Evolutionary conservation across 1,139 yeast genomes (phyloP).

Genomic region (Candida albicans): DNA sequence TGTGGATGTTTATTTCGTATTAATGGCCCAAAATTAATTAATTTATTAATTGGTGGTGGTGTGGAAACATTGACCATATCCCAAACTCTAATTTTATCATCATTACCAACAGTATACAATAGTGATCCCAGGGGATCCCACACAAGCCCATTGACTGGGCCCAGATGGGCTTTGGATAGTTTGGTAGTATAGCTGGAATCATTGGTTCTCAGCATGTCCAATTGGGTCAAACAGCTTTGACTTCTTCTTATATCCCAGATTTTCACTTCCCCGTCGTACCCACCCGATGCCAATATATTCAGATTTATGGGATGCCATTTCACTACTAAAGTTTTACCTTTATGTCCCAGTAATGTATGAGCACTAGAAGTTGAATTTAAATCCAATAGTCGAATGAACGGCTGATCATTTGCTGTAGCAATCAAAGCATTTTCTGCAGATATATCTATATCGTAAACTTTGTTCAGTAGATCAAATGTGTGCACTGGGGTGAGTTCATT

Average conservation of each 20-base stretch:
- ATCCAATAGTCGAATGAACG: conserved; percentile 70
- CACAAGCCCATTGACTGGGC: conserved; percentile 69
- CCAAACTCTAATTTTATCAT: conserved; percentile 78
- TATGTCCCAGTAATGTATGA: conserved; percentile 67
- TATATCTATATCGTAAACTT: conserved; percentile 57
- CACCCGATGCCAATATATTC: conserved; percentile 69
- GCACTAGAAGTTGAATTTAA: conserved; percentile 68
- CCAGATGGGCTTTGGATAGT: conserved; percentile 63
- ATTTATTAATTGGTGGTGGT: conserved; percentile 55
- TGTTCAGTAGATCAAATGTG: conserved; percentile 52
- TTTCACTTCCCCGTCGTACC: conserved; percentile 67
- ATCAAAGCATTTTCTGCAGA: conserved; percentile 51
- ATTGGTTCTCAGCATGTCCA: conserved; percentile 51
- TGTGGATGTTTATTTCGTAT: conserved; percentile 64
- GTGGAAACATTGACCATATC: conserved; percentile 47
- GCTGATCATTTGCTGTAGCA: conserved; percentile 71
- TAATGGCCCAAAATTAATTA: conserved; percentile 76
- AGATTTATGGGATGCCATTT: conserved; percentile 76
- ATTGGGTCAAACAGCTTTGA: conserved; percentile 58
- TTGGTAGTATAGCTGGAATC: conserved; percentile 26
- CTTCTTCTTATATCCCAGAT: conserved; percentile 79
- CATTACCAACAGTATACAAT: conserved; percentile 68
- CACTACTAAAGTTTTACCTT: conserved; percentile 61
- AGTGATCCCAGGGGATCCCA: conserved; percentile 68
- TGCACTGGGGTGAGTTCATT: conserved; percentile 62